Evolutionary conservation across 2,329 filamentous ascomycete genomes (phyloP), one percentile per base, ranked within the genome.

Genomic region (Pyricularia sp.): DNA sequence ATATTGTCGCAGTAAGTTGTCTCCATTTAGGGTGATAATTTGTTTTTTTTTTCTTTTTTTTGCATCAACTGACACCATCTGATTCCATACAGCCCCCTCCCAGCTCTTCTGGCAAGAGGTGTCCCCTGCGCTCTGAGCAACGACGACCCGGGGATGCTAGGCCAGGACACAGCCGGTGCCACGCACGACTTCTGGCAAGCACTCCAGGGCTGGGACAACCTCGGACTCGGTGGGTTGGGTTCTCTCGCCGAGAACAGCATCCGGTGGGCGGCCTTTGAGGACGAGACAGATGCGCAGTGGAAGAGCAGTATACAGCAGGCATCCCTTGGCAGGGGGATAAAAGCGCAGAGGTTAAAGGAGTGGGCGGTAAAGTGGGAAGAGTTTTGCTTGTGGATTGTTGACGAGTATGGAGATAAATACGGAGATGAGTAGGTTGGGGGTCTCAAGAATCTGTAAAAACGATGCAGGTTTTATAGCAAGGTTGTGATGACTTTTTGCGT

Each of bases 171-270:
- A 7, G 90, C 89, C 30, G 93, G 92, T 55, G 89, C 95, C 85
- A 94, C 91, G 1, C 92, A 97, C 78, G 93, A 97, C 79, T 97
- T 97, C 79, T 97, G 93, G 92, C 93, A 97, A 78, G 91, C 92
- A 1, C 81, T 97, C 25, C 93, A 97, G 78, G 94, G 92, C 0
- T 95, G 94, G 87, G 90, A 97, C 70, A 97, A 96, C 75, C 85
- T 97, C 17, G 95, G 94, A 0, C 83, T 98, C 2, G 93, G 92
- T 12, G 94, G 94, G 0, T 80, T 98, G 68, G 94, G 91, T 0
- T 91, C 90, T 69, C 83, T 99, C 73, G 94, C 93, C 0, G 93
- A 98, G 83, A 98, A 97, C 76, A 96, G 92, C 72, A 88, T 98
- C 64, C 86, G 92, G 59, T 98, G 93, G 92, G 90, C 93, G 10